Conservation (phyloP, 257 asterid genomes). For the Agastache rugosa region DNA sequence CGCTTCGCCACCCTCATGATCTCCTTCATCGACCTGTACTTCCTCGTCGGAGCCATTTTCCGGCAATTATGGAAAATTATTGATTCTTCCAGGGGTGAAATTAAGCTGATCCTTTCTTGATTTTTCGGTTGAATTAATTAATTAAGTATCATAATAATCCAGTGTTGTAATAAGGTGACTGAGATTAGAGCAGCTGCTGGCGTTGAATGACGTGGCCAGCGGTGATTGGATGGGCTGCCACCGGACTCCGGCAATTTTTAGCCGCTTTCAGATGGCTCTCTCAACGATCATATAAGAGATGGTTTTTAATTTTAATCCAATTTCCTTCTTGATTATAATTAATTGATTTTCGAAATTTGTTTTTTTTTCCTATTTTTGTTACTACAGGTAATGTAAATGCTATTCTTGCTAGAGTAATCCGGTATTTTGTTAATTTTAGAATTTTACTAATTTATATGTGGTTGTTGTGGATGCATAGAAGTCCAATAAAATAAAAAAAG, state of each 20-base stretch:
- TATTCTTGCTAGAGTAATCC: background rate
- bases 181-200: background rate
- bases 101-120: slow-evolving; percentile 14
- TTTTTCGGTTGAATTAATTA: background rate
- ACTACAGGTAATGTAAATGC: background rate
- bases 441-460: background rate
- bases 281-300: background rate
- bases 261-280: background rate
- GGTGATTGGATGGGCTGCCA: background rate
- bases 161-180: background rate
- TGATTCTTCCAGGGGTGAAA: background rate
- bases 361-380: background rate
- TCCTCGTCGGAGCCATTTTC: slow-evolving; percentile 21
- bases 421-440: background rate
- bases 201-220: slow-evolving; percentile 3
- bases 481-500: too few species aligned
- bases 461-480: too few species aligned
- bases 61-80: background rate
- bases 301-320: background rate
- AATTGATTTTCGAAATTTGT: background rate
- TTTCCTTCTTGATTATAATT: background rate
- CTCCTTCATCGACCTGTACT: slow-evolving; percentile 54
- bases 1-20: slow-evolving; percentile 62
- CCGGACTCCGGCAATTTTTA: background rate
- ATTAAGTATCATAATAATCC: background rate